Evolutionary conservation across 1,284 basidiomycete species (phyloP).

Genomic region (Trichosporon sp.): DNA sequence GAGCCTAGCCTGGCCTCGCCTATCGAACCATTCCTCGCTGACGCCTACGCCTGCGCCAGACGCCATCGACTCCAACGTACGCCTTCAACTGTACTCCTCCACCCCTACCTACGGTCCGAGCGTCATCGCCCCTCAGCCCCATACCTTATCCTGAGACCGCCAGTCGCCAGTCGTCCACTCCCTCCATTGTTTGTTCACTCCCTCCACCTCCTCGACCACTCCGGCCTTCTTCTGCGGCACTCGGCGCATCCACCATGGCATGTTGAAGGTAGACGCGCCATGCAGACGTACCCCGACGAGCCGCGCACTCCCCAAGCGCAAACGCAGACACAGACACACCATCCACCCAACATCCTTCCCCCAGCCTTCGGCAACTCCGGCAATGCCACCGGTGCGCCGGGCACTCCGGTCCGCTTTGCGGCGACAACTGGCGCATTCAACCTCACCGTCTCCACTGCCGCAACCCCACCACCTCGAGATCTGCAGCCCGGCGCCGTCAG

Average conservation of each 20-base stretch:
- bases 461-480: slow-evolving; percentile 18
- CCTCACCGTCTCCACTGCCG: slow-evolving; percentile 11
- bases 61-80: not conserved
- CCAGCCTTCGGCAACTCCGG: slow-evolving; percentile 15
- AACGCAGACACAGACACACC: not conserved
- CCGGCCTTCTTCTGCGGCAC: not conserved
- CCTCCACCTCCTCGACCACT: not conserved
- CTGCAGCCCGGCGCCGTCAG: not conserved
- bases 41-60: not conserved
- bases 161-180: not conserved
- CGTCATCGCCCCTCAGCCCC: not conserved
- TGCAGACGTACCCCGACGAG: slow-evolving; percentile 15
- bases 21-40: slow-evolving; percentile 4
- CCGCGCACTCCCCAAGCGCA: slow-evolving; percentile 17
- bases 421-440: slow-evolving; percentile 49
- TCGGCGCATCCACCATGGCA: slow-evolving; percentile 5
- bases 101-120: not conserved
- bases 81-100: not conserved
- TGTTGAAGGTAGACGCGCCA: not conserved
- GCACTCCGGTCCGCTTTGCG: slow-evolving; percentile 36
- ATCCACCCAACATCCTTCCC: not conserved
- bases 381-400: slow-evolving; percentile 8
- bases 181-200: not conserved
- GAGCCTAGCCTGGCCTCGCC: not conserved
- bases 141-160: not conserved